Evolutionary conservation across 441 rosid species (phyloP).

Genomic region (Gossypium schwendimanii): DNA sequence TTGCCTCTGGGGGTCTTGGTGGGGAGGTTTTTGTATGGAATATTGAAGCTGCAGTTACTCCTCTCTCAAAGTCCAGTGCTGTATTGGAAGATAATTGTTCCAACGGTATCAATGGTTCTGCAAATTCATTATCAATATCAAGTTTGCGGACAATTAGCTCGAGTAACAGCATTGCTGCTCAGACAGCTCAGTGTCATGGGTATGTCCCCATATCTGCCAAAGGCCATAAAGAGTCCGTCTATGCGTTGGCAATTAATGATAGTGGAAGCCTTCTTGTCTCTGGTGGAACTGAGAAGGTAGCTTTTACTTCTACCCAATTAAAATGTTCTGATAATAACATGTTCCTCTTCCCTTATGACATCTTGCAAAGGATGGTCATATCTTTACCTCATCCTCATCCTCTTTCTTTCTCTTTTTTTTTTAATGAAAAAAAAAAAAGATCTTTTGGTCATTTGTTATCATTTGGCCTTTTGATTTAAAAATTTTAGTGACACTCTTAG

Average conservation of each 20-base stretch:
- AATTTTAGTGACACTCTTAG: background rate
- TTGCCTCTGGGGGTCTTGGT: conserved; percentile 99
- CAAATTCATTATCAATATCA: conserved; percentile 51
- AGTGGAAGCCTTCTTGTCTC: conserved; percentile 85
- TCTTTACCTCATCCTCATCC: background rate
- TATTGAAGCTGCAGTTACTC: conserved; percentile 74
- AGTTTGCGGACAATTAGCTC: conserved; percentile 76
- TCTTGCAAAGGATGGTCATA: background rate
- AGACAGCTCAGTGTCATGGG: conserved; percentile 62
- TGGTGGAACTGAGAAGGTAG: conserved; percentile 99
- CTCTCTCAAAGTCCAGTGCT: conserved; percentile 64
- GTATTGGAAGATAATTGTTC: conserved; percentile 61
- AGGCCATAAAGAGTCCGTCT: conserved; percentile 98
- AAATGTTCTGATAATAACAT: background rate
- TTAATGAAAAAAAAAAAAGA: too few species aligned
- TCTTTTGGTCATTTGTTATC: background rate
- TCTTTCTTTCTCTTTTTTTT: too few species aligned
- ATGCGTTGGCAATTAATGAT: conserved; percentile 92
- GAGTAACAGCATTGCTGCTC: conserved; percentile 69
- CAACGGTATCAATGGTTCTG: conserved; percentile 53
- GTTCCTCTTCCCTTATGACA: background rate
- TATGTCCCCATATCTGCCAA: conserved; percentile 76
- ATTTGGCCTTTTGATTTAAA: background rate
- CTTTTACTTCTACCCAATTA: background rate
- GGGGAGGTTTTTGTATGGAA: conserved; percentile 98